phyloP scores from a whole-genome alignment of 495 filamentous ascomycete species.

The Cudoniella acicularis region DNA sequence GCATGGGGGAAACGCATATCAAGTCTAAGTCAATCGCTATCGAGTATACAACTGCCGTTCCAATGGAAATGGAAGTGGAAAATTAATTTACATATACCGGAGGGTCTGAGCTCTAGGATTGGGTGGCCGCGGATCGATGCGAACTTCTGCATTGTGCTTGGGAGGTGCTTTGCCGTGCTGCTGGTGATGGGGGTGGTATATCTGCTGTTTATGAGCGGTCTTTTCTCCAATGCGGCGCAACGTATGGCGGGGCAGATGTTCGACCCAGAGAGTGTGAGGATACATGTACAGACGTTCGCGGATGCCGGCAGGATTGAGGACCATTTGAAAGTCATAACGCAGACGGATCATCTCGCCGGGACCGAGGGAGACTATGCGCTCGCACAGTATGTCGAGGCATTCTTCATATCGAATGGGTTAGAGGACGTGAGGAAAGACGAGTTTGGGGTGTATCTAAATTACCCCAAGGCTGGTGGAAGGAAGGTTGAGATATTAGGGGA shows the following conservation, averaged over 20 bases:
- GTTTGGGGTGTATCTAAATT: conserved; percentile 90
- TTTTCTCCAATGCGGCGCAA: conserved; percentile 61
- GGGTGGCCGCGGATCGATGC: conserved; percentile 25
- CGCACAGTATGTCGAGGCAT: conserved; percentile 73
- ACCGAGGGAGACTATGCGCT: conserved; percentile 83
- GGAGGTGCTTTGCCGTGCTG: conserved; percentile 68
- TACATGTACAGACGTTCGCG: conserved; percentile 65
- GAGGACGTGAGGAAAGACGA: conserved; percentile 69
- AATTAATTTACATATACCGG: conserved; percentile 17
- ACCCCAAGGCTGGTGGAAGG: conserved; percentile 71
- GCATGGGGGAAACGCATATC: conserved; percentile 50
- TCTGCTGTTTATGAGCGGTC: conserved; percentile 74
- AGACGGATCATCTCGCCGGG: conserved; percentile 83
- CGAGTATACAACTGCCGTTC: conserved; percentile 21
- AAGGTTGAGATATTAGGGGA: conserved; percentile 69
- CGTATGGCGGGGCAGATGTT: conserved; percentile 47
- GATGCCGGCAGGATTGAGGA: conserved; percentile 64
- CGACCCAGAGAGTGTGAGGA: conserved; percentile 64
- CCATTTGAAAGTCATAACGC: conserved; percentile 66
- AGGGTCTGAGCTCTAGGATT: conserved; percentile 17
- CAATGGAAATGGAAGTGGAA: conserved; percentile 16
- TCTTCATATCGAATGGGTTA: conserved; percentile 65
- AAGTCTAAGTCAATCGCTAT: conserved; percentile 41
- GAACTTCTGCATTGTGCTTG: conserved; percentile 54
- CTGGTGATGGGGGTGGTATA: conserved; percentile 75